Base-by-base conservation (phyloP, 116 monocot genomes). In the Cymodocea nodosa region DNA sequence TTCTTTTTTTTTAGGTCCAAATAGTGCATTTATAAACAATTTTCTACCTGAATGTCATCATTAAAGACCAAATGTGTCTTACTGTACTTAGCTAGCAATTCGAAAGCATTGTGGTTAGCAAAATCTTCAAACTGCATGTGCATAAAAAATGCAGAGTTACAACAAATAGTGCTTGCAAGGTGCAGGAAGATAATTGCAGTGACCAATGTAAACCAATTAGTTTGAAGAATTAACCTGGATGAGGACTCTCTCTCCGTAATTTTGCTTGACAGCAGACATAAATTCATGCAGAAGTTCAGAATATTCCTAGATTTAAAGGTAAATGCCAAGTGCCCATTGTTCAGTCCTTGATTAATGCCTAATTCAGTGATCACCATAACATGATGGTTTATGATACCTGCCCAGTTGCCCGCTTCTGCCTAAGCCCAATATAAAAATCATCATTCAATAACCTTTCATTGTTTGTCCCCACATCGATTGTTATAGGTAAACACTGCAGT, bases 401-500 rank as follows among this genome's bases (percentile, higher is more conserved):
- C 15, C 97, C 97, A 60, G 84, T 91, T 11, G 91, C 88, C 60
- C 97, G 81, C 59, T 70, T 91, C 74, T 91, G 97, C 64, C 78
- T 81, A 55, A 97, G 82, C 22, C 97, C 97, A 68, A 91, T 97
- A 62, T 97, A 97, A 58, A 91, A 91, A 56, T 97, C 97, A 62
- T 97, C 85, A 12, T 88, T 84, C 23, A 91, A 71, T 66, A 97
- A 72, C 50, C 71, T 48, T 71, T 97, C 85, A 70, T 97, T 97
- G 71, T 91, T 97, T 50, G 97, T 97, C 16, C 95, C 97, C 56
- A 97, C 97, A 75, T 97, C 97, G 68, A 97, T 85, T 17, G 97
- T 97, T 53, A 97, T 59, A n/a, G 97, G 97, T 60, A 97, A 75
- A 73, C 97, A 87, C 97, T 91, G 80, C 15, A 75, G 20, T 3